Percentiles rank a stretch among this genome's conserved stretches.
These are phyloP conservation scores for Aquanectria penicillioides DNA, from an alignment of 2,329 filamentous ascomycete genomes.

Conservation along the genomic window DNA sequence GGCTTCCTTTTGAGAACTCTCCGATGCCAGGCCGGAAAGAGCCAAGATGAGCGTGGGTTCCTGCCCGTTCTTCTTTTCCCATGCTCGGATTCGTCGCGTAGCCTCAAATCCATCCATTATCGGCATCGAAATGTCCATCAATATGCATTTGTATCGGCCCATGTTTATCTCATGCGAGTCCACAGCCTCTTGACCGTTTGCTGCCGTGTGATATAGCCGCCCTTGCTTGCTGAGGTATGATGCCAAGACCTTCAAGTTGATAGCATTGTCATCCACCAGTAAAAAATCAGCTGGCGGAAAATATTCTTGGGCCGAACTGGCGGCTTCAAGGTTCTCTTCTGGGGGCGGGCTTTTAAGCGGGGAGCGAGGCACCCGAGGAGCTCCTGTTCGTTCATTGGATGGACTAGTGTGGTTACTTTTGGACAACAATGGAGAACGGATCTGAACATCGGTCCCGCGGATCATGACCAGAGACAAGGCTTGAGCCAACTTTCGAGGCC, in stretches of 20 bases:
- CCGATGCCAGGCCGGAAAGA: conserved; percentile 62
- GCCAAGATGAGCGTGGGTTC: conserved; percentile 59
- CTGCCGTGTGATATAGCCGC: conserved; percentile 42
- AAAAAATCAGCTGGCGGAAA: conserved; percentile 38
- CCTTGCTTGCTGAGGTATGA: conserved; percentile 49
- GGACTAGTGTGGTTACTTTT: not conserved
- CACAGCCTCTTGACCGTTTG: conserved; percentile 48
- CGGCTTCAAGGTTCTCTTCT: too few species aligned
- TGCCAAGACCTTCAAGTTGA: conserved; percentile 50
- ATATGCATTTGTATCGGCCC: conserved; percentile 41
- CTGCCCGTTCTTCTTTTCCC: conserved; percentile 56
- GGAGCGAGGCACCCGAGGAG: not conserved
- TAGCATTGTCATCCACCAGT: conserved; percentile 54
- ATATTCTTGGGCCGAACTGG: not conserved
- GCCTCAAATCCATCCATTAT: conserved; percentile 64
- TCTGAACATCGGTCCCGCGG: conserved; percentile 38
- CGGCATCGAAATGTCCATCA: conserved; percentile 67
- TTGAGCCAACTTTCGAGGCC: conserved; percentile 51
- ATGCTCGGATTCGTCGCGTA: conserved; percentile 59
- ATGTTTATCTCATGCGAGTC: conserved; percentile 40
- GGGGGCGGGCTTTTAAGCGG: too few species aligned
- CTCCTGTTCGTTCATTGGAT: not conserved
- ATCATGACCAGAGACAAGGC: conserved; percentile 41
- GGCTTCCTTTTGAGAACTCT: conserved; percentile 61
- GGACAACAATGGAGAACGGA: not conserved